phyloP scores from a whole-genome alignment of 2,329 filamentous ascomycete species.

The Trichophyton rubrum region DNA sequence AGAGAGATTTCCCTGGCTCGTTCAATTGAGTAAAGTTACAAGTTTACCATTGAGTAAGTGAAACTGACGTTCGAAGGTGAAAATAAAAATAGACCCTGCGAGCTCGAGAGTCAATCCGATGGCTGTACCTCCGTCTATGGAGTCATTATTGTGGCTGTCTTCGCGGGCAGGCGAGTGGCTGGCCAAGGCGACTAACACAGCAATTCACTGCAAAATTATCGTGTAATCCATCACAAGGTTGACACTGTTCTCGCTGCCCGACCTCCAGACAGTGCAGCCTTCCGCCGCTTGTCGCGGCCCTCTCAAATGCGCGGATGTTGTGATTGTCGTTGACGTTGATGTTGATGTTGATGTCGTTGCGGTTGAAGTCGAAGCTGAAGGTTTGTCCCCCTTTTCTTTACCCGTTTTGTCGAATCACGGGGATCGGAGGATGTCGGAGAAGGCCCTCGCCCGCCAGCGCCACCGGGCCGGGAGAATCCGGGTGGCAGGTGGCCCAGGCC shows the following conservation, averaged over 20 bases:
- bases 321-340: neutral
- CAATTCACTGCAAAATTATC: neutral
- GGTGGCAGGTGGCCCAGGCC: slow-evolving; percentile 1
- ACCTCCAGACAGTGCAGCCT: too few species aligned
- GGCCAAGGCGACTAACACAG: neutral
- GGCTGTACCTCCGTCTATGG: neutral
- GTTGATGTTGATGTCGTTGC: neutral
- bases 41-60: neutral
- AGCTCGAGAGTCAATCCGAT: neutral
- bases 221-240: neutral
- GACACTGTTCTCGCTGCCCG: neutral
- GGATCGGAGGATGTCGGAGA: neutral
- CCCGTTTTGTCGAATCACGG: neutral
- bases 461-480: slow-evolving; percentile 1
- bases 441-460: neutral
- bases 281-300: too few species aligned
- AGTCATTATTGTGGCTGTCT: neutral
- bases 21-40: neutral
- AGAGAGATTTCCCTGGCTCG: neutral
- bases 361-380: neutral
- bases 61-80: neutral
- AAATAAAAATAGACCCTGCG: neutral
- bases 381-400: neutral
- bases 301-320: neutral
- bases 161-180: neutral